These are phyloP conservation scores for Pseudopithomyces maydicus DNA, from an alignment of 2,329 filamentous ascomycete genomes.

Conservation along the genomic window DNA sequence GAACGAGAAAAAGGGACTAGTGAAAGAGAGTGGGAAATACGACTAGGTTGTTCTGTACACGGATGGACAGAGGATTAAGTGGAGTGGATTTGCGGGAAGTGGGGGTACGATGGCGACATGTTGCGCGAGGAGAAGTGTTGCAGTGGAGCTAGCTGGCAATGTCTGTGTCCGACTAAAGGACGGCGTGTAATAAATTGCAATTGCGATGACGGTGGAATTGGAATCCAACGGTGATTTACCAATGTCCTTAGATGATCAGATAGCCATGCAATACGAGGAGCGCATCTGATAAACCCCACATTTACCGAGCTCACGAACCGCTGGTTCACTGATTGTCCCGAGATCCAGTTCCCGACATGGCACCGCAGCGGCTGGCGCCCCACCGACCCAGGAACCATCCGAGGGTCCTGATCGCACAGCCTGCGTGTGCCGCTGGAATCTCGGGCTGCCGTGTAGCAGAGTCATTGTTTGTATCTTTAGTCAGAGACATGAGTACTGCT, in stretches of 20 bases:
- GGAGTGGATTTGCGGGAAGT: not conserved
- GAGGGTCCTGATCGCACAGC: not conserved
- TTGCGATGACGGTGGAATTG: not conserved
- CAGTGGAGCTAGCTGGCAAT: not conserved
- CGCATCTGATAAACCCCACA: conserved; percentile 8
- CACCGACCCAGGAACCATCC: not conserved
- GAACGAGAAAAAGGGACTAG: conserved; percentile 62
- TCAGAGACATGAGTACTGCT: too few relatives aligned
- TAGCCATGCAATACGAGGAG: not conserved
- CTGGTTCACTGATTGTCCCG: not conserved
- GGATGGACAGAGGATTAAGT: not conserved
- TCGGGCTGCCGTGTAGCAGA: too few relatives aligned
- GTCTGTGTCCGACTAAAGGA: not conserved
- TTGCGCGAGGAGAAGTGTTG: not conserved
- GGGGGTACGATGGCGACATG: not conserved
- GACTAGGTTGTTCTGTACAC: not conserved
- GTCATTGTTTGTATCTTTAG: too few relatives aligned
- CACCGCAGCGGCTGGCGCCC: not conserved
- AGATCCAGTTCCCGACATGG: not conserved
- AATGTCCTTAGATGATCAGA: too few relatives aligned
- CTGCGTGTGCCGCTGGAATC: not conserved
- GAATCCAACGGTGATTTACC: not conserved
- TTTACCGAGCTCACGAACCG: conserved; percentile 1
- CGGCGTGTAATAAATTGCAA: not conserved
- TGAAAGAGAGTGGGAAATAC: conserved; percentile 51